Base-by-base conservation (phyloP, 1,284 basidiomycete genomes). In the Sphaerobolus stellatus region DNA sequence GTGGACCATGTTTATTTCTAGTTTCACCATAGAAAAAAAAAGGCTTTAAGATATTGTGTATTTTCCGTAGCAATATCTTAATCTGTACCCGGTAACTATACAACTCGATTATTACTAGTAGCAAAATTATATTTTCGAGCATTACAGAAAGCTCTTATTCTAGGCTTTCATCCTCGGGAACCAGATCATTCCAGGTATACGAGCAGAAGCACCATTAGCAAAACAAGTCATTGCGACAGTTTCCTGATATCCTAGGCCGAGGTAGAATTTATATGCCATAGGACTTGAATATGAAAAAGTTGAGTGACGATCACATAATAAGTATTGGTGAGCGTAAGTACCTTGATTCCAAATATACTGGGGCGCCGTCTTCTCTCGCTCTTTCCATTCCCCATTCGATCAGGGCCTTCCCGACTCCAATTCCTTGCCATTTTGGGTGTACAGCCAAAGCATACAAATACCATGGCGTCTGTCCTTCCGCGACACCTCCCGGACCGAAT, bases 131-230 rank as follows among this genome's bases (percentile, higher is more conserved):
- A n/a, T n/a, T n/a, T n/a, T n/a, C n/a, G n/a, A n/a, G n/a, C n/a
- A n/a, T n/a, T n/a, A n/a, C n/a, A n/a, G n/a, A n/a, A n/a, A n/a
- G n/a, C n/a, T n/a, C 22, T 38, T 38, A n/a, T n/a, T n/a, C n/a
- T n/a, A n/a, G 36, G 7, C 36, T n/a, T 28, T 28, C 8, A 46
- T 29, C 40, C 22, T 47, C n/a, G 52, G 52, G 20, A 36, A 44
- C 52, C 52, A 54, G 34, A 54, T 54, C 52, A 54, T 54, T 24
- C 52, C 33, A 33, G 52, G 52, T 30, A 48, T 48, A 9, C 31
- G 29, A 14, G 11, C 18, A 25, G 5, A 13, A 30, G 45, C n/a
- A 36, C 40, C 16, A 48, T 7, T 18, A 48, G 14, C n/a, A n/a
- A n/a, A n/a, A 27, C 52, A 27, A 22, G 46, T 29, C 14, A 30